A percentile compares a stretch with the other conserved stretches of the same genome.
Conservation (phyloP, 2,329 filamentous ascomycete genomes). For the Triangularia verruculosa region DNA sequence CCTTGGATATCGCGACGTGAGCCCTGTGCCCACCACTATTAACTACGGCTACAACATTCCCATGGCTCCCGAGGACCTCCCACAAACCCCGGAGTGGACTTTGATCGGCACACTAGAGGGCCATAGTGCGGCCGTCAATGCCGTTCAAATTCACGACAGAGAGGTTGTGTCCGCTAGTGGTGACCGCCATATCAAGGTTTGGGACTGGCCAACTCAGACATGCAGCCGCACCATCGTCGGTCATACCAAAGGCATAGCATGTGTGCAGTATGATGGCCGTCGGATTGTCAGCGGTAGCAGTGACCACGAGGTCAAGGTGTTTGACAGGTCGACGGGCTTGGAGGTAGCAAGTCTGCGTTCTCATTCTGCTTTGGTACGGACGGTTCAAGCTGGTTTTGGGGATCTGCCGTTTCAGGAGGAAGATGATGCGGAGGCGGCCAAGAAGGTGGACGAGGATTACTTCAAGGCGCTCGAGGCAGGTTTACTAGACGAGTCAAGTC, state of each 20-base stretch:
- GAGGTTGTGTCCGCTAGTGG: slow-evolving; percentile 94
- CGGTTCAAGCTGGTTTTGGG: slow-evolving; percentile 91
- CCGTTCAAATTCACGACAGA: slow-evolving; percentile 81
- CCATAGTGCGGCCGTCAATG: slow-evolving; percentile 90
- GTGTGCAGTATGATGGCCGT: slow-evolving; percentile 91
- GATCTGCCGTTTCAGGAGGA: slow-evolving; percentile 78
- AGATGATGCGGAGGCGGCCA: slow-evolving; percentile 71
- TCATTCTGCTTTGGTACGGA: slow-evolving; percentile 82
- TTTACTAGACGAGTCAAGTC: slow-evolving; percentile 38
- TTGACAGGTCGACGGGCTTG: slow-evolving; percentile 78
- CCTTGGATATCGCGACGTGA: slow-evolving; percentile 53
- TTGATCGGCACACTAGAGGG: slow-evolving; percentile 78
- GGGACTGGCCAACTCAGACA: slow-evolving; percentile 79
- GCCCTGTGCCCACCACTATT: slow-evolving; percentile 51
- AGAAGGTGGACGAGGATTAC: slow-evolving; percentile 69
- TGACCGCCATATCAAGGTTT: slow-evolving; percentile 89
- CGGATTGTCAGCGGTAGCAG: slow-evolving; percentile 95
- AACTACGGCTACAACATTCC: slow-evolving; percentile 52
- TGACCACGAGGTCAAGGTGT: slow-evolving; percentile 93
- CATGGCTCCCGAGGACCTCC: slow-evolving; percentile 45
- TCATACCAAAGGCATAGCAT: slow-evolving; percentile 93
- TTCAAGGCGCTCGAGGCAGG: slow-evolving; percentile 58
- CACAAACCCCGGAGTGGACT: slow-evolving; percentile 63
- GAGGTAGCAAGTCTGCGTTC: slow-evolving; percentile 85
- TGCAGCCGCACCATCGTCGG: slow-evolving; percentile 78